Percentiles rank a stretch among this genome's conserved stretches.
Evolutionary conservation across 2,329 filamentous ascomycete species (phyloP).

Genomic region (Venturia pyrina): DNA sequence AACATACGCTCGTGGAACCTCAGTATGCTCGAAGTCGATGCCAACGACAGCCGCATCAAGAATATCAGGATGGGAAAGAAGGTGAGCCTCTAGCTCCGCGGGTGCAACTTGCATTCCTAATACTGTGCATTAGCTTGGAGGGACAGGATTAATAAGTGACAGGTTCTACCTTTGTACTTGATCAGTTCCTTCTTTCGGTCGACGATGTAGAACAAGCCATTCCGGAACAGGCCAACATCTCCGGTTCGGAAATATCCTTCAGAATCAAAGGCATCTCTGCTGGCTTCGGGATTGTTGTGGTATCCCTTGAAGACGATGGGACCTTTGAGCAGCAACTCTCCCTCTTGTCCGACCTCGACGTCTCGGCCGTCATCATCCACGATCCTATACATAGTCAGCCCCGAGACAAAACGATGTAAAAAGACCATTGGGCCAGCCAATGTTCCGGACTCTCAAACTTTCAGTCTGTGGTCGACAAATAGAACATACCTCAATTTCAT

Average conservation of each 20-base stretch:
- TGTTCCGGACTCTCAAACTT: too few relatives aligned
- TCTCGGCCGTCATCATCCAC: slow-evolving; percentile 26
- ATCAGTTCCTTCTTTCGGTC: slow-evolving; percentile 36
- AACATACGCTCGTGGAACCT: slow-evolving; percentile 34
- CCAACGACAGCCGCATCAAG: slow-evolving; percentile 39
- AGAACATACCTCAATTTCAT: slow-evolving; percentile 1
- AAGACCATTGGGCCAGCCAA: neutral
- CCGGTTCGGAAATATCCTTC: slow-evolving; percentile 30
- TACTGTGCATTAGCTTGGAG: neutral
- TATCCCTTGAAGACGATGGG: slow-evolving; percentile 30
- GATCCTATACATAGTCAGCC: slow-evolving; percentile 17
- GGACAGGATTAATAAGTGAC: neutral
- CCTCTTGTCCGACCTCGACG: slow-evolving; percentile 22
- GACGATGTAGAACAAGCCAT: slow-evolving; percentile 32
- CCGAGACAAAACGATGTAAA: slow-evolving; percentile 14
- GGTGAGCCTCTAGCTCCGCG: slow-evolving; percentile 36
- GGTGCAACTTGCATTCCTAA: slow-evolving; percentile 40
- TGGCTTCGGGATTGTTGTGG: slow-evolving; percentile 24
- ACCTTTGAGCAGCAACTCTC: slow-evolving; percentile 27
- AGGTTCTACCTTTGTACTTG: slow-evolving; percentile 29
- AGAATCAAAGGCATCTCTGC: slow-evolving; percentile 20
- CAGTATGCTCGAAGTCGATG: slow-evolving; percentile 28
- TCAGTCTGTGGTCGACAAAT: too few relatives aligned
- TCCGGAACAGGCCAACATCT: slow-evolving; percentile 26
- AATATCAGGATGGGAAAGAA: slow-evolving; percentile 31